phyloP scores from a whole-genome alignment of 257 asterid species.

The Forsythia viridissima region DNA sequence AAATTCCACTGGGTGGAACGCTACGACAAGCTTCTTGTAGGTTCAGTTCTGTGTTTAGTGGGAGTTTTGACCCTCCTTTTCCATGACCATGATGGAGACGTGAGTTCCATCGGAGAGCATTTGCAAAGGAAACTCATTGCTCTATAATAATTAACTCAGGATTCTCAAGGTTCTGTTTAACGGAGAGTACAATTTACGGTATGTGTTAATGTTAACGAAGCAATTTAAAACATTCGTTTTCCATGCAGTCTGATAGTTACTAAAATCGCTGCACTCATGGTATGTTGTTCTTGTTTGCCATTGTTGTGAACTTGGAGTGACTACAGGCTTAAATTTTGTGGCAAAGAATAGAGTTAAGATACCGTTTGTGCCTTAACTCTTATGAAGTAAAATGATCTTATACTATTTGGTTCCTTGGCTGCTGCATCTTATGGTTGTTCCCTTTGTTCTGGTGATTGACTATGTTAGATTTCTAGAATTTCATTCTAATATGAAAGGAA shows the following conservation, averaged over 20 bases:
- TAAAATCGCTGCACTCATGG: background rate
- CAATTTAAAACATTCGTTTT: constrained; percentile 12
- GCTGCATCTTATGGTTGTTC: background rate
- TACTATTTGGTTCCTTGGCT: background rate
- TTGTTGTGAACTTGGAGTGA: background rate
- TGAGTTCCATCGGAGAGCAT: constrained; percentile 39
- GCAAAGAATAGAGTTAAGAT: constrained; percentile 10
- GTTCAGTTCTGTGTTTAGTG: constrained; percentile 85
- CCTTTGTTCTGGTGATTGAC: background rate
- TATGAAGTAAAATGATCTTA: background rate
- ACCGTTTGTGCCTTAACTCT: background rate
- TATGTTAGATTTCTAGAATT: background rate
- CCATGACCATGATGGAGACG: constrained; percentile 65
- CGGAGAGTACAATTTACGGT: constrained; percentile 19
- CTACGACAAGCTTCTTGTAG: constrained; percentile 94
- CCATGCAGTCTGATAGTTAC: constrained; percentile 11
- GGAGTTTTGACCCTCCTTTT: constrained; percentile 89
- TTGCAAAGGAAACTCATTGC: constrained; percentile 65
- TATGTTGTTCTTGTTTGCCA: background rate
- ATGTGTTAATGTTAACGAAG: constrained; percentile 13
- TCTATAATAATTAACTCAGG: constrained; percentile 24
- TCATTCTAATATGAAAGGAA: background rate
- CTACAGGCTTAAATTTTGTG: background rate
- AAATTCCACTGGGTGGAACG: constrained; percentile 99
- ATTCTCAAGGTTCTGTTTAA: constrained; percentile 13